Evolutionary conservation across 2,329 filamentous ascomycete genomes (phyloP).

Genomic region (Diaporthe helianthi): DNA sequence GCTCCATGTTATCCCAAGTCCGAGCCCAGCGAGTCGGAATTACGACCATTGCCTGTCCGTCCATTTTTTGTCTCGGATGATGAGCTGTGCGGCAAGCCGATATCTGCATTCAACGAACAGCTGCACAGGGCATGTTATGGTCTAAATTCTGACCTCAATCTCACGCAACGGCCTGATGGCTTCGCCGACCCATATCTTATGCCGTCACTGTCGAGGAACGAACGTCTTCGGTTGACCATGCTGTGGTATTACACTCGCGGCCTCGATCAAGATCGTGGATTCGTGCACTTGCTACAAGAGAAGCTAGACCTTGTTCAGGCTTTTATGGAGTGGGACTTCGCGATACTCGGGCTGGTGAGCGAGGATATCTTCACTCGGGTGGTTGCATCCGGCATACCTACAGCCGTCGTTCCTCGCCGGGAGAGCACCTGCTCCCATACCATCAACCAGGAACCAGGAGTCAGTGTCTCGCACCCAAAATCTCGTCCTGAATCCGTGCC

Average conservation of each 20-base stretch:
- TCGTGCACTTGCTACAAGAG: constrained; percentile 50
- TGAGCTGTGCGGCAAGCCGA: not conserved
- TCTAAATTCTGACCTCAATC: no score
- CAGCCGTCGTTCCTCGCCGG: constrained; percentile 51
- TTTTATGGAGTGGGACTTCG: constrained; percentile 53
- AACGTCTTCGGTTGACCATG: constrained; percentile 44
- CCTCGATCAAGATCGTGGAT: constrained; percentile 48
- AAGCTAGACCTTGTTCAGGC: constrained; percentile 50
- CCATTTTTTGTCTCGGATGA: not conserved
- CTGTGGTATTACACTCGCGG: constrained; percentile 54
- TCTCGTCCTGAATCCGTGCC: not conserved
- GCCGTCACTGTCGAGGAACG: constrained; percentile 39
- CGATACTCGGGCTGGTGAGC: constrained; percentile 52
- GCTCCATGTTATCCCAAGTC: not conserved
- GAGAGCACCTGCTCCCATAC: constrained; percentile 55
- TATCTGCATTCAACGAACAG: not conserved
- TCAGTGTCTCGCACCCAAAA: constrained; percentile 34
- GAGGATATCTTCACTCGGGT: constrained; percentile 52
- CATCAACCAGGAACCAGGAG: constrained; percentile 45
- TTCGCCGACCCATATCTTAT: constrained; percentile 19
- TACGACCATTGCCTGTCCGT: not conserved
- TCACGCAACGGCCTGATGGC: not conserved
- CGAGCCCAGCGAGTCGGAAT: not conserved
- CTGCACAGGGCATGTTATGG: not conserved
- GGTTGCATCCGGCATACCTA: constrained; percentile 49